phyloP scores from a whole-genome alignment of 495 filamentous ascomycete species.

The Xylaria palmicola region DNA sequence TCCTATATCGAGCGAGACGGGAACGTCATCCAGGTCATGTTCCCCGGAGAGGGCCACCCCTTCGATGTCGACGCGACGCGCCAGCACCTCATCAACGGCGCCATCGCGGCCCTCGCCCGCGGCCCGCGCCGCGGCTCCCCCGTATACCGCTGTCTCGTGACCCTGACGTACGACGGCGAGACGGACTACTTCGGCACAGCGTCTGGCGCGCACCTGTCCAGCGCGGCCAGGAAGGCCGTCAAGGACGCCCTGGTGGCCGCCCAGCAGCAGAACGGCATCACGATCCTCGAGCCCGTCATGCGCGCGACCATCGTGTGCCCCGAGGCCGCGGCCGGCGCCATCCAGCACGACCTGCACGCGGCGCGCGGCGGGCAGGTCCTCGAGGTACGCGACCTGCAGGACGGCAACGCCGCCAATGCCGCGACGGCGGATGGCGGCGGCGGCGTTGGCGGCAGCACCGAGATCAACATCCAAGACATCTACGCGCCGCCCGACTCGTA shows the following conservation, averaged over 20 bases:
- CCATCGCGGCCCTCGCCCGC: conserved; percentile 78
- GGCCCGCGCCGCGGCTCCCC: conserved; percentile 77
- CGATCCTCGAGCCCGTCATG: conserved; percentile 91
- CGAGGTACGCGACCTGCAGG: conserved; percentile 67
- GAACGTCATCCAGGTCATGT: conserved; percentile 61
- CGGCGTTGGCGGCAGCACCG: background rate
- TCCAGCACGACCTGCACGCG: conserved; percentile 87
- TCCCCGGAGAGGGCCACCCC: conserved; percentile 46
- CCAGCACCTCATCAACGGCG: conserved; percentile 71
- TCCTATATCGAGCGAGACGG: conserved; percentile 44
- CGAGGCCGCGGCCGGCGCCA: conserved; percentile 73
- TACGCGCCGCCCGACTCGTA: conserved; percentile 89
- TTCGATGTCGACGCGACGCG: conserved; percentile 59
- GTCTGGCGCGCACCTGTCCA: conserved; percentile 71
- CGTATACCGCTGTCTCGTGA: conserved; percentile 67
- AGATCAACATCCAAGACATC: conserved; percentile 66
- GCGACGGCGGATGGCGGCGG: background rate
- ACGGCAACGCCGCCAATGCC: conserved; percentile 2
- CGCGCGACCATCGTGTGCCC: conserved; percentile 78
- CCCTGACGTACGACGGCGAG: conserved; percentile 62
- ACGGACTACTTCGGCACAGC: conserved; percentile 65
- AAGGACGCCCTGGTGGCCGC: conserved; percentile 61
- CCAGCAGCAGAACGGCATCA: conserved; percentile 46
- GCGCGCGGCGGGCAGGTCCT: conserved; percentile 81
- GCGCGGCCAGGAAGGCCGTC: conserved; percentile 72